Evolutionary conservation across 2,329 filamentous ascomycete species (phyloP).

Genomic region (Grosmannia clavigera): DNA sequence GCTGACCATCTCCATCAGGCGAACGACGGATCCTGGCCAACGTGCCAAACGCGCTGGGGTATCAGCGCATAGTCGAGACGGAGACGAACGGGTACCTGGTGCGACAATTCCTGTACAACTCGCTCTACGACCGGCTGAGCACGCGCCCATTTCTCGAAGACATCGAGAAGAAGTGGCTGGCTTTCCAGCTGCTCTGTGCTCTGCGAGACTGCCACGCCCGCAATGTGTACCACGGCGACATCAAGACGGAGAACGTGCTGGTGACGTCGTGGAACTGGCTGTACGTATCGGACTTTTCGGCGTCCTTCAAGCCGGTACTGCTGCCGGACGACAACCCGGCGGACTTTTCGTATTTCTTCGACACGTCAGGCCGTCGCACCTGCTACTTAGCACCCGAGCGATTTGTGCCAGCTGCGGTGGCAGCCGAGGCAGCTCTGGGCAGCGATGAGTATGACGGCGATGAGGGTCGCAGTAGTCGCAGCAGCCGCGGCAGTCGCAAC

Average conservation of each 20-base stretch:
- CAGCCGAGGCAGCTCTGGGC: constrained; percentile 15
- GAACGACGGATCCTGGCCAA: constrained; percentile 69
- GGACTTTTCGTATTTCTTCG: constrained; percentile 96
- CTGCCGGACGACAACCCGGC: constrained; percentile 93
- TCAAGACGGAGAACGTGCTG: constrained; percentile 94
- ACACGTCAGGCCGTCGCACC: constrained; percentile 78
- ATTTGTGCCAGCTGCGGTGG: constrained; percentile 62
- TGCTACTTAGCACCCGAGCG: constrained; percentile 94
- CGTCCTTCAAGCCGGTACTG: constrained; percentile 86
- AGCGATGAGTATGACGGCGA: constrained; percentile 35
- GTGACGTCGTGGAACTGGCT: constrained; percentile 99
- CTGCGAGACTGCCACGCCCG: constrained; percentile 82
- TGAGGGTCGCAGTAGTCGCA: background rate
- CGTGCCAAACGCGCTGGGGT: constrained; percentile 81
- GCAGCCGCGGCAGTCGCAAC: background rate
- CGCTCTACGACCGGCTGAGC: constrained; percentile 91
- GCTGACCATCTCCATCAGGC: constrained; percentile 30
- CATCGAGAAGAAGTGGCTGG: constrained; percentile 97
- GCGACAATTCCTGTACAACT: constrained; percentile 91
- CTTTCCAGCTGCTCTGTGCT: constrained; percentile 87
- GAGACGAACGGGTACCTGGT: constrained; percentile 85
- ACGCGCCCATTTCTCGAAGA: constrained; percentile 93
- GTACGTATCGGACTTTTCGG: constrained; percentile 94
- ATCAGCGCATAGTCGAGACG: constrained; percentile 85
- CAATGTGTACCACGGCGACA: constrained; percentile 91